These are phyloP conservation scores for Xylariomycetidae sp. DNA, from an alignment of 2,329 filamentous ascomycete species.

Conservation along the genomic window DNA sequence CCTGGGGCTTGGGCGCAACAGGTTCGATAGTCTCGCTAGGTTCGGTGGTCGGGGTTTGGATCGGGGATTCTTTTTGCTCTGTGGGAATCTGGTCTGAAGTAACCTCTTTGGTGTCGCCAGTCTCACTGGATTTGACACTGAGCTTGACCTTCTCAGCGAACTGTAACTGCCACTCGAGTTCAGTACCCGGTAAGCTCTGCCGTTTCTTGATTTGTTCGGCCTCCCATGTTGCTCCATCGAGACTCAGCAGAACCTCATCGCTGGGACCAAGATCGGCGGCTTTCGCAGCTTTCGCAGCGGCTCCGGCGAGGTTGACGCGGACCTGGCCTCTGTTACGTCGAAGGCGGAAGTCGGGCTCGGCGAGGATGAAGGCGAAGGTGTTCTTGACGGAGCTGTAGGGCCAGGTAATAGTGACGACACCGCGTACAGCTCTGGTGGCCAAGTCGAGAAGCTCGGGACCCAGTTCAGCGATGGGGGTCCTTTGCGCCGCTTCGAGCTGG, in stretches of 20 bases:
- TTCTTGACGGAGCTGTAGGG: conserved; percentile 76
- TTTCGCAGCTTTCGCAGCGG: conserved; percentile 63
- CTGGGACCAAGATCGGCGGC: conserved; percentile 67
- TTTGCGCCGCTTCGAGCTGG: conserved; percentile 21
- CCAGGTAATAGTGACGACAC: conserved; percentile 81
- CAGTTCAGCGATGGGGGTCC: conserved; percentile 52
- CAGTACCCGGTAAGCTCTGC: conserved; percentile 39
- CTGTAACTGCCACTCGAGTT: conserved; percentile 53
- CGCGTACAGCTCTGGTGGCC: conserved; percentile 48
- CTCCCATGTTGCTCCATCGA: conserved; percentile 64
- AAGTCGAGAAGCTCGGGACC: conserved; percentile 39
- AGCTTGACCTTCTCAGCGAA: conserved; percentile 43
- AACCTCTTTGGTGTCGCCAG: conserved; percentile 42
- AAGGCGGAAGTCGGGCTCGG: conserved; percentile 77
- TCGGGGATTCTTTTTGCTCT: conserved; percentile 3
- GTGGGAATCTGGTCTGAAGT: conserved; percentile 42
- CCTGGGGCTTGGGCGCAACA: conserved; percentile 10
- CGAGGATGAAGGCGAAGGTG: conserved; percentile 71
- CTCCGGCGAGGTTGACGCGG: conserved; percentile 66
- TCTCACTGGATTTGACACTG: conserved; percentile 40
- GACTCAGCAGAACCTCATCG: conserved; percentile 63
- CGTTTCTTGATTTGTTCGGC: conserved; percentile 42
- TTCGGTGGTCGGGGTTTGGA: not conserved
- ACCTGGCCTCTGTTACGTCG: conserved; percentile 75
- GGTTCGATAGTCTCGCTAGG: not conserved